phyloP scores from a whole-genome alignment of 2,329 filamentous ascomycete genomes.

The Cladosporium velox region DNA sequence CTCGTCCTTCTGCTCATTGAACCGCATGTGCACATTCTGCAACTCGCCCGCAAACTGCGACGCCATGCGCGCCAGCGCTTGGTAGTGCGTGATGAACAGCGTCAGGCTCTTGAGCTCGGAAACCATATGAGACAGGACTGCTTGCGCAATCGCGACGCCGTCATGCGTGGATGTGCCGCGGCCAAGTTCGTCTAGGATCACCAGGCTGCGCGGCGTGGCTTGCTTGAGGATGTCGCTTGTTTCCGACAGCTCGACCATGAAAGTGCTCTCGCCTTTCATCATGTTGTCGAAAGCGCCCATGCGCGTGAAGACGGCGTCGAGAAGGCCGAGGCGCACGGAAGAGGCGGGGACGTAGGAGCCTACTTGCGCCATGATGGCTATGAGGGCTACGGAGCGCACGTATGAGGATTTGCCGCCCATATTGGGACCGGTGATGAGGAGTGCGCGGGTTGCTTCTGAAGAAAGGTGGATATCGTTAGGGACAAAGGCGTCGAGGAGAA shows the following conservation, averaged over 20 bases:
- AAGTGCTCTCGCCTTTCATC: conserved; percentile 90
- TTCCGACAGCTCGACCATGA: conserved; percentile 97
- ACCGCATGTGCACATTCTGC: conserved; percentile 92
- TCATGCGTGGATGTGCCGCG: conserved; percentile 94
- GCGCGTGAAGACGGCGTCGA: conserved; percentile 90
- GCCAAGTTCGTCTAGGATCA: conserved; percentile 93
- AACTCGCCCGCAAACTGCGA: conserved; percentile 68
- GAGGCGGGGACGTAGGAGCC: conserved; percentile 89
- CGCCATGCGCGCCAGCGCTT: conserved; percentile 75
- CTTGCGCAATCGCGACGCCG: conserved; percentile 91
- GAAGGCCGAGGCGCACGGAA: conserved; percentile 71
- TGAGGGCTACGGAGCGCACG: conserved; percentile 86
- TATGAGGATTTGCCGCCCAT: conserved; percentile 99
- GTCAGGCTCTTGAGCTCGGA: conserved; percentile 74
- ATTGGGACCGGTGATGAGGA: conserved; percentile 94
- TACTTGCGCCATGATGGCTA: conserved; percentile 91
- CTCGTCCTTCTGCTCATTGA: conserved; percentile 59
- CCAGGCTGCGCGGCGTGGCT: conserved; percentile 78
- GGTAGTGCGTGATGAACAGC: conserved; percentile 97
- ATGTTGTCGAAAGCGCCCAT: conserved; percentile 98
- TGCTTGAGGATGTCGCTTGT: conserved; percentile 88
- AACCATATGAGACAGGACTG: conserved; percentile 83
- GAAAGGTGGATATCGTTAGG: conserved; percentile 80
- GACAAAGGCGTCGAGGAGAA: conserved; percentile 82
- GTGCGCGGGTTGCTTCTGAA: conserved; percentile 65